Evolutionary conservation across 352 stramenopile species (phyloP).

Genomic region (Phytophthora hibernalis): DNA sequence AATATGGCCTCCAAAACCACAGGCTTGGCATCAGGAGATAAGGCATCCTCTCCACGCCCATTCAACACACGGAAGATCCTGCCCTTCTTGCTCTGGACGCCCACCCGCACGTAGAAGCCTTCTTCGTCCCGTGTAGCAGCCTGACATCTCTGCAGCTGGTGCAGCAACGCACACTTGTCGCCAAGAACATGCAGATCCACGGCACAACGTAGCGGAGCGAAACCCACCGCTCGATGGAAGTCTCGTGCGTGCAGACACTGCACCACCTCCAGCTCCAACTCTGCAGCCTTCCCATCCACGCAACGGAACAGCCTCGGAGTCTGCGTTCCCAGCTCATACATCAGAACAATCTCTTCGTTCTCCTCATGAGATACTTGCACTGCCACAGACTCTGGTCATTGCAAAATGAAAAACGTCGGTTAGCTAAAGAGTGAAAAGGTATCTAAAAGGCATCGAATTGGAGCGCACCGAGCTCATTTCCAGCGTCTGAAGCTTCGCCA

Average conservation of each 20-base stretch:
- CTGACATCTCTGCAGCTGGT: constrained; percentile 42
- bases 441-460: not conserved
- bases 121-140: constrained; percentile 27
- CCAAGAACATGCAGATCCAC: constrained; percentile 41
- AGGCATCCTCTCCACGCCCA: constrained; percentile 34
- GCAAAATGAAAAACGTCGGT: constrained; percentile 1
- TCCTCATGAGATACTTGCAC: constrained; percentile 4
- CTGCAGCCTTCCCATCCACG: constrained; percentile 9
- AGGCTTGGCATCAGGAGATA: constrained; percentile 7
- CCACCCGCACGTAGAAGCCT: constrained; percentile 50
- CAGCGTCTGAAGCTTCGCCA: constrained; percentile 14
- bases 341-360: constrained; percentile 19
- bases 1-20: constrained; percentile 21
- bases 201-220: constrained; percentile 47
- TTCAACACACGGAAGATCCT: constrained; percentile 42
- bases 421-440: not conserved
- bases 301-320: constrained; percentile 27
- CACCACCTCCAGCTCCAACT: constrained; percentile 40
- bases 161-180: constrained; percentile 18
- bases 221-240: constrained; percentile 45
- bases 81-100: constrained; percentile 29
- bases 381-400: constrained; percentile 19
- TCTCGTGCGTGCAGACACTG: constrained; percentile 58
- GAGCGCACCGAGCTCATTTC: constrained; percentile 24
- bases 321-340: constrained; percentile 28